Evolutionary conservation across 345 rosid species (phyloP), one percentile per base, ranked within the genome.

Genomic region (Noccaea caerulescens): DNA sequence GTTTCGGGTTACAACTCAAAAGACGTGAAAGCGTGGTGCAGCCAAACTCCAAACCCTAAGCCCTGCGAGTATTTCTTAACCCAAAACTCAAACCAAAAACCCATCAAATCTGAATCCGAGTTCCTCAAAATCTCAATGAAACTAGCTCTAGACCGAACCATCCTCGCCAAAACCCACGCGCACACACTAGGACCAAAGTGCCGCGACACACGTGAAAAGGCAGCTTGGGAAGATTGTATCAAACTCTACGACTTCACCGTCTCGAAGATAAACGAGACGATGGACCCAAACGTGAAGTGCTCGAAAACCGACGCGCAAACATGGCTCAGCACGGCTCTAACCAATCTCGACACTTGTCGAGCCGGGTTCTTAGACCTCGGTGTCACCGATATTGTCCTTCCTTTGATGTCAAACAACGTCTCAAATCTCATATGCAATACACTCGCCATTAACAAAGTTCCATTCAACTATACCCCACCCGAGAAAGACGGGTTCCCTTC

Each of bases 321-420:
- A 16, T 94, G 99, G 97, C 91, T 94, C 57, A 91, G 99, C 76
- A 69, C 93, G 0, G 96, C 99, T 38, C 79, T 94, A n/a, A 94
- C 95, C 53, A 88, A 86, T 72, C 82, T 94, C 5, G 95, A 88
- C 63, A 94, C 97, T 0, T 91, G 99, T 66, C 72, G 76, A 20
- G 51, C 80, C 1, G 97, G 99, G 56, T 91, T 89, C 45, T 9
- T 50, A 13, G 99, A 94, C 53, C 83, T 94, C 0, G 95, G 96
- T 3, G 87, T 89, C 7, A 41, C 84, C 0, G 85, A 85, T 60
- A 46, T 66, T 13, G 14, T 85, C 53, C 70, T 83, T 3, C 96
- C 96, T 8, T 41, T 94, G 70, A 83, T 84, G 85, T 82, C 95
- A 39, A 91, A 88, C 73, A 89, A 94, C 43, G 97, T 91, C 18